Percentiles rank a stretch among this genome's conserved stretches.
Conservation (phyloP, 805 yeast species). For the Kluyveromyces aestuarii region DNA sequence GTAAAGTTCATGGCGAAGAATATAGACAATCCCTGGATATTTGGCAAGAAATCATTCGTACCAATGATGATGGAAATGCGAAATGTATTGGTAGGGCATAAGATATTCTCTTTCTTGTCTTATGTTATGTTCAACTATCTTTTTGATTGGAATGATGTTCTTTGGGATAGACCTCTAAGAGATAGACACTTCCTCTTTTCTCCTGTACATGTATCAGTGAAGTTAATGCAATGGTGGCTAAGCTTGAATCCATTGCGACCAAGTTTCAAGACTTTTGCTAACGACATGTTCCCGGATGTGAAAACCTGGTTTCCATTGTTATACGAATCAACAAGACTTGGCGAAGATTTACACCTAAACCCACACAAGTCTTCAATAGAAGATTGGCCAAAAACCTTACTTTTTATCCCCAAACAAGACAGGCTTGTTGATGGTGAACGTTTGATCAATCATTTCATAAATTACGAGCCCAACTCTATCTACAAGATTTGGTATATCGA, state of each 20-base stretch:
- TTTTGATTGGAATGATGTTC: conserved; percentile 76
- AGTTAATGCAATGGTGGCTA: conserved; percentile 91
- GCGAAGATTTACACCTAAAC: conserved; percentile 17
- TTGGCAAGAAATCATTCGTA: conserved; percentile 73
- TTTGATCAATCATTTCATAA: conserved; percentile 53
- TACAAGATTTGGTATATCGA: conserved; percentile 35
- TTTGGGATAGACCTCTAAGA: conserved; percentile 64
- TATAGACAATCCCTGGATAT: conserved; percentile 40
- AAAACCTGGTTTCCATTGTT: conserved; percentile 43
- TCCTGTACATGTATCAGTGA: conserved; percentile 73
- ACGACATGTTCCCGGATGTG: conserved; percentile 42
- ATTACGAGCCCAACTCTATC: conserved; percentile 38
- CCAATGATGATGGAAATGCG: conserved; percentile 64
- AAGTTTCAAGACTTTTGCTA: conserved; percentile 34
- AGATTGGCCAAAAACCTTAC: conserved; percentile 47
- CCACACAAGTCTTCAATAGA: conserved; percentile 28
- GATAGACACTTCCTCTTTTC: conserved; percentile 75
- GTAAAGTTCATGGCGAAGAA: conserved; percentile 52
- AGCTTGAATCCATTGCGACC: conserved; percentile 31
- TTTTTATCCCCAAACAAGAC: conserved; percentile 69
- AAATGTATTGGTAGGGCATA: conserved; percentile 36
- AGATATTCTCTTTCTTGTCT: conserved; percentile 54
- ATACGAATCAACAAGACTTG: conserved; percentile 8
- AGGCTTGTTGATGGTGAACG: conserved; percentile 67
- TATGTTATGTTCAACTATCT: conserved; percentile 80